These are phyloP conservation scores for Verticillium tricorpus DNA, from an alignment of 2,329 filamentous ascomycete species.

Conservation along the genomic window DNA sequence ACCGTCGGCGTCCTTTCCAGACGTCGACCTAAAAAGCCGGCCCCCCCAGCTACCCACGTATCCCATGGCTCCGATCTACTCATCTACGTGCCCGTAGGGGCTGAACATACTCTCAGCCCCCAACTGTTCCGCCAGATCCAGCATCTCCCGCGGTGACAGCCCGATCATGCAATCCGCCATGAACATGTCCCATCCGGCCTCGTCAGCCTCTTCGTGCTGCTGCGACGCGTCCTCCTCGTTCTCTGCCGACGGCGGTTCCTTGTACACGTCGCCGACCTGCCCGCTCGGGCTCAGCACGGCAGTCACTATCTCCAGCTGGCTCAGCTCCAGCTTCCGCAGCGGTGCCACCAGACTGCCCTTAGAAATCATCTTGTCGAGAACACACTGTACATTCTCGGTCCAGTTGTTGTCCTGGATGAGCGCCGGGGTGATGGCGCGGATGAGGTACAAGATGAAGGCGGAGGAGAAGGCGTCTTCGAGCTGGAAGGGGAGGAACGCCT, in stretches of 20 bases:
- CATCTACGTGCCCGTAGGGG: background rate
- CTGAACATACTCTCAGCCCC: conserved; percentile 13
- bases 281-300: conserved; percentile 25
- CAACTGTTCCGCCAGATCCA: conserved; percentile 24
- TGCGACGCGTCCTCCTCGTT: conserved; percentile 5
- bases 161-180: conserved; percentile 25
- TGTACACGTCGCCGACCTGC: conserved; percentile 1
- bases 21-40: too few species aligned
- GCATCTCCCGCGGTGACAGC: conserved; percentile 22
- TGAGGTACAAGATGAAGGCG: conserved; percentile 31
- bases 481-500: conserved; percentile 34
- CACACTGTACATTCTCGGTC: conserved; percentile 28
- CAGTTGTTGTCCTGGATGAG: conserved; percentile 28
- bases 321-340: conserved; percentile 28
- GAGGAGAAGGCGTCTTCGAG: conserved; percentile 36
- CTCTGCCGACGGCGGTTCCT: conserved; percentile 10
- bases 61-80: background rate
- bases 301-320: conserved; percentile 30
- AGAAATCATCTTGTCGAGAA: conserved; percentile 30
- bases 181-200: conserved; percentile 25
- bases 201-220: conserved; percentile 7
- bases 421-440: conserved; percentile 23
- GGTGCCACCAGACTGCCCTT: conserved; percentile 33
- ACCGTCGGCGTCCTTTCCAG: too few species aligned
- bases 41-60: background rate